Base-by-base conservation (phyloP, 2,329 filamentous ascomycete genomes). In the Diatrype stigma region DNA sequence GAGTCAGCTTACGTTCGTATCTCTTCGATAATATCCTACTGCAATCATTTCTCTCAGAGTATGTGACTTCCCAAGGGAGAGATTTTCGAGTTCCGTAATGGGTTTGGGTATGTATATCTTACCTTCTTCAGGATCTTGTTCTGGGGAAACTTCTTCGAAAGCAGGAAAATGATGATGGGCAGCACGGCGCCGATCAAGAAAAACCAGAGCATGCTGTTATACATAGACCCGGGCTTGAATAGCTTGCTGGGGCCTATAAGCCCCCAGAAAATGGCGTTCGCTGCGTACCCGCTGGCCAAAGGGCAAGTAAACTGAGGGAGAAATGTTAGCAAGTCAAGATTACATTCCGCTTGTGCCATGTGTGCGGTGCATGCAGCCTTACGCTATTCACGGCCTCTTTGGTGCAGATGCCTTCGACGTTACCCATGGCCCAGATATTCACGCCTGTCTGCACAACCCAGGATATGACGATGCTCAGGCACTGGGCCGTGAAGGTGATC, bases 191-290 rank as follows among this genome's bases (percentile, higher is more conserved):
- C 87, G 19, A 86, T 75, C 34, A 89, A 76, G 80, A 83, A 90
- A 72, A 88, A 90, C 74, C 78, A 89, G 63, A 86, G 80, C 34
- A 90, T 73, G 1, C 73, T 73, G 0, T 78, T 73, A 65, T 90
- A 90, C 6, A 87, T 71, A 21, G 82, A 78, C 2, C 76, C 76
- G 2, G 77, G 71, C 42, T 80, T 82, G 67, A 90, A 90, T 65
- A 90, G 86, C 45, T 86, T 81, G 2, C 74, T 71, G 0, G 87
- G 87, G 1, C 87, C 87, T 52, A 90, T 88, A 50, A 84, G 78
- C 51, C 87, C 87, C 86, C 86, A 89, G 60, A 89, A 81, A 46
- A 89, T 75, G 3, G 85, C 88, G 1, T 83, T 82, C 1, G 83
- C 88, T 71, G 86, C 90, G 69, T 80, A 81, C 50, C 81, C 78